Conservation (phyloP, 257 asterid genomes). For the Penstemon eatonii region DNA sequence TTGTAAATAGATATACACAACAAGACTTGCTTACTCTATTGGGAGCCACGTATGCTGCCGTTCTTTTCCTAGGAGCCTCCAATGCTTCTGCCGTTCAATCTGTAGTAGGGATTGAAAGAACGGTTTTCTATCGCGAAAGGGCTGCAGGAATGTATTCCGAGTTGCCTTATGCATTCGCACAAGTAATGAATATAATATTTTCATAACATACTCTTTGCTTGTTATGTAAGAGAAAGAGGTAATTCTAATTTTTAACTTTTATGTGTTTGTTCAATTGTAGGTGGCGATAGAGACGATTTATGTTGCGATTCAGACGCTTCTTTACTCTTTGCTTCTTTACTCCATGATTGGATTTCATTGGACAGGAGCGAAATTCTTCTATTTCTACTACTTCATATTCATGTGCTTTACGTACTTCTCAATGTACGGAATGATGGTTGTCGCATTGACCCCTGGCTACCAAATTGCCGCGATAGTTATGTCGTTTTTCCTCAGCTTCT, state of each 20-base stretch:
- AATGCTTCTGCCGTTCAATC: constrained; percentile 79
- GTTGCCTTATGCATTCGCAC: constrained; percentile 83
- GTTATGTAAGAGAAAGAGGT: constrained; percentile 1
- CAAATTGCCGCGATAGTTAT: constrained; percentile 80
- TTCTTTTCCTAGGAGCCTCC: constrained; percentile 77
- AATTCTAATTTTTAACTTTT: neutral
- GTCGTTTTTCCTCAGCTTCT: constrained; percentile 83
- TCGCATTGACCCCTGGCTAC: constrained; percentile 75
- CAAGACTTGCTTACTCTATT: constrained; percentile 74
- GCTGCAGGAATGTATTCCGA: constrained; percentile 94
- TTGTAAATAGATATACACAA: constrained; percentile 47
- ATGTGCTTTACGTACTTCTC: constrained; percentile 90
- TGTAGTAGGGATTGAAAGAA: constrained; percentile 69
- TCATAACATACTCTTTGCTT: neutral
- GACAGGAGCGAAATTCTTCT: constrained; percentile 64
- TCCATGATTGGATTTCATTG: constrained; percentile 80
- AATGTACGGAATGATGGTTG: constrained; percentile 93
- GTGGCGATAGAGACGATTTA: constrained; percentile 78
- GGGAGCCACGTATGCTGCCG: constrained; percentile 86
- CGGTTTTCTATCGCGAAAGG: constrained; percentile 83
- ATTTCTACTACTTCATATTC: constrained; percentile 80
- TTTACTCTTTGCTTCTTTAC: constrained; percentile 62
- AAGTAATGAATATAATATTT: constrained; percentile 40
- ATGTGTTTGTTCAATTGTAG: constrained; percentile 31
- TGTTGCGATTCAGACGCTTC: constrained; percentile 64